phyloP scores from a whole-genome alignment of 768 basidiomycete genomes.

The Xerocomus spinulosus region DNA sequence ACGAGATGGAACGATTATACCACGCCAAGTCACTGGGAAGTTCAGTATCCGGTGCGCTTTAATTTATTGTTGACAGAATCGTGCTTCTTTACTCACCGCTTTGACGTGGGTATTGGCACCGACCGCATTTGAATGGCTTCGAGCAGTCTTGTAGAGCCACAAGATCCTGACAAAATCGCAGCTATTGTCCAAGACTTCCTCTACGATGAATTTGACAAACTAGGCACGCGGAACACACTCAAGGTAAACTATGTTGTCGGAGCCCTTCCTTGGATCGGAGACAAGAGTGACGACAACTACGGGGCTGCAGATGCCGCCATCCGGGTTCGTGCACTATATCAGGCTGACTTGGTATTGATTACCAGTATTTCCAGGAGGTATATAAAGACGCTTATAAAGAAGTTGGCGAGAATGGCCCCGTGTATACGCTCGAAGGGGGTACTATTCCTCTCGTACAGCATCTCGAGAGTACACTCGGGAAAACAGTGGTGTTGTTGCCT shows the following conservation, averaged over 20 bases:
- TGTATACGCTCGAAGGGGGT: constrained; percentile 80
- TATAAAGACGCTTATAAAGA: too few species aligned
- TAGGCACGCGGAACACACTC: constrained; percentile 74
- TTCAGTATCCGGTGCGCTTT: constrained; percentile 50
- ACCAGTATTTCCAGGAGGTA: too few species aligned
- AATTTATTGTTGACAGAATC: background rate
- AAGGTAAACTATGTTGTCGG: constrained; percentile 59
- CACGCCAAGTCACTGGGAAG: constrained; percentile 49
- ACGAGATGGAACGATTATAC: constrained; percentile 55
- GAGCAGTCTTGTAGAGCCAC: constrained; percentile 66
- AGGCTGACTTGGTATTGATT: background rate
- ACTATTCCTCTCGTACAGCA: constrained; percentile 85
- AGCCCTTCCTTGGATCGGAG: constrained; percentile 82
- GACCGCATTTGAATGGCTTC: background rate
- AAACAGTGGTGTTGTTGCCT: constrained; percentile 80
- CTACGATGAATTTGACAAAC: constrained; percentile 69
- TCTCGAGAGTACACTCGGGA: constrained; percentile 74
- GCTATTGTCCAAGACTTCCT: constrained; percentile 65
- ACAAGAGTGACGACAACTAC: constrained; percentile 83
- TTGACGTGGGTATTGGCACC: background rate
- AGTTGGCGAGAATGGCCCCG: background rate
- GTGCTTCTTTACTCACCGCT: background rate
- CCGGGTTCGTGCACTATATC: background rate
- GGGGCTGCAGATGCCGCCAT: constrained; percentile 75
- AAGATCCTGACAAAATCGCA: constrained; percentile 58